phyloP scores from a whole-genome alignment of 2,329 filamentous ascomycete species.

The Fusarium sp. region DNA sequence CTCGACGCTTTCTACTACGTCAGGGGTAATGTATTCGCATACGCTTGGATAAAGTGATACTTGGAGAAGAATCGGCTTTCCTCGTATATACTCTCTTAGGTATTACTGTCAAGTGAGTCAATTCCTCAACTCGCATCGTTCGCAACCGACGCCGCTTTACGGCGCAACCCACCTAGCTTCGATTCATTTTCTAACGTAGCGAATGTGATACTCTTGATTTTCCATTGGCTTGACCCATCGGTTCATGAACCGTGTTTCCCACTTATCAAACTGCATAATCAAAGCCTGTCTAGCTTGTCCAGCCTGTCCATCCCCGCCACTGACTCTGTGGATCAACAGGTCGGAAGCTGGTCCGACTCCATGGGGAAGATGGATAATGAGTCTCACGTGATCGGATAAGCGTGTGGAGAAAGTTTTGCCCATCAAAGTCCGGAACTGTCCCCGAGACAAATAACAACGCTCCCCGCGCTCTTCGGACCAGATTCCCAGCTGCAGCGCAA shows the following conservation, averaged over 20 bases:
- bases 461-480: constrained; percentile 24
- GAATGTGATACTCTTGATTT: neutral
- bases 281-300: constrained; percentile 1
- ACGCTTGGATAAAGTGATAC: no score
- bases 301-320: no score
- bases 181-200: neutral
- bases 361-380: neutral
- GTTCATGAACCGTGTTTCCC: constrained; percentile 2
- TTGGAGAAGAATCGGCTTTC: no score
- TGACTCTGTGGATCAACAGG: neutral
- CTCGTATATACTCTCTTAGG: no score
- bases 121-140: neutral
- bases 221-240: neutral
- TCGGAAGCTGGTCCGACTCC: constrained; percentile 25
- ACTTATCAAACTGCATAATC: neutral
- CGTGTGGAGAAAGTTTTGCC: constrained; percentile 6
- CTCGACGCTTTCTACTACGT: neutral
- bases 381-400: constrained; percentile 28
- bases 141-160: no score
- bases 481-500: constrained; percentile 1
- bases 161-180: no score
- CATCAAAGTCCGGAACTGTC: constrained; percentile 25
- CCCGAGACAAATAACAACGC: constrained; percentile 39
- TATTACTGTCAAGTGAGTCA: no score
- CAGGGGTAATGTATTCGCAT: neutral